phyloP scores from a whole-genome alignment of 2,329 filamentous ascomycete species.

The Akanthomyces muscarius region DNA sequence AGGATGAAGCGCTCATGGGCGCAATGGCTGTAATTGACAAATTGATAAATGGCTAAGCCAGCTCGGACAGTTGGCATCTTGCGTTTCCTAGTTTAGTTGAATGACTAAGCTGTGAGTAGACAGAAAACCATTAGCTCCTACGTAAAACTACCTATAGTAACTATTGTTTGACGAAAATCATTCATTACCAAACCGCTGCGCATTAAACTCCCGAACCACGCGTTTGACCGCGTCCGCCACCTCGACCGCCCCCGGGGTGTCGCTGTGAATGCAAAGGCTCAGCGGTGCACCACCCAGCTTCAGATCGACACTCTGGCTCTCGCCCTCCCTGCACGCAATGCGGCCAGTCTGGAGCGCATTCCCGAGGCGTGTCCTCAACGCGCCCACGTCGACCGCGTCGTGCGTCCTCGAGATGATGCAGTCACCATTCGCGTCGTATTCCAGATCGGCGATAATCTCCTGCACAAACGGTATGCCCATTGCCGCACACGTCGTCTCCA shows the following conservation, averaged over 20 bases:
- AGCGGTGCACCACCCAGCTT: neutral
- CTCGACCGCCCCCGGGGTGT: conserved; percentile 2
- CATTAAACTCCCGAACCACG: neutral
- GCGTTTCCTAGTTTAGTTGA: too few species aligned
- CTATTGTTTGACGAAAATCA: too few species aligned
- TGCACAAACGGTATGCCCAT: conserved; percentile 11
- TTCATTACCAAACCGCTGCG: too few species aligned
- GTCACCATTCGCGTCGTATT: conserved; percentile 2
- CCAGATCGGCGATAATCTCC: conserved; percentile 10
- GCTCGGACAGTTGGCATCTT: too few species aligned
- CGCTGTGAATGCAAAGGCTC: conserved; percentile 10
- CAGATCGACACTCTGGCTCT: neutral
- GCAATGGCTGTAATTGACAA: conserved; percentile 20
- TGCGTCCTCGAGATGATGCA: conserved; percentile 13
- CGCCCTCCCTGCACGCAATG: neutral
- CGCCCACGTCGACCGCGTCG: neutral
- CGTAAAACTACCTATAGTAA: too few species aligned
- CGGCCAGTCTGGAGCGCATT: neutral
- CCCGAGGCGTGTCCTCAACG: neutral
- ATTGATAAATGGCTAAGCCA: neutral
- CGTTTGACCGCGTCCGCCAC: neutral
- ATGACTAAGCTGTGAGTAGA: neutral
- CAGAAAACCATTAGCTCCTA: too few species aligned
- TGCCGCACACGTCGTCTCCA: conserved; percentile 3
- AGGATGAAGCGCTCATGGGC: conserved; percentile 22